phyloP scores from a whole-genome alignment of 306 rosid genomes.

The Nissolia schottii region DNA sequence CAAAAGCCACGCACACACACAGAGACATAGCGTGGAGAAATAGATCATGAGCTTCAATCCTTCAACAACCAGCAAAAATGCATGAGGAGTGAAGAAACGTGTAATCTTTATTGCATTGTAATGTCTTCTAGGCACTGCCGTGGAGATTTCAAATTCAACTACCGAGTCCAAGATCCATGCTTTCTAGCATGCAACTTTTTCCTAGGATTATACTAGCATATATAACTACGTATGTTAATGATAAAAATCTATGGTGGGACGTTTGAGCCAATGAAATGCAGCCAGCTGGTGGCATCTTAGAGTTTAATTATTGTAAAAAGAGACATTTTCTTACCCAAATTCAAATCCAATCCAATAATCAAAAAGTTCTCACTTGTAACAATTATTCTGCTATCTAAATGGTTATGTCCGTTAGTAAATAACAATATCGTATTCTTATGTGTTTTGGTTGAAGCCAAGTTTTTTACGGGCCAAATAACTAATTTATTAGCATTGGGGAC shows the following conservation, averaged over 20 bases:
- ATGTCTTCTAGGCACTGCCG: neutral
- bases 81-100: neutral
- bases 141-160: neutral
- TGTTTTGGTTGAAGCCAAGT: too few relatives aligned
- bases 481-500: too few relatives aligned
- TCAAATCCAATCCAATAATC: neutral
- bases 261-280: neutral
- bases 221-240: neutral
- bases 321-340: neutral
- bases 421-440: too few relatives aligned
- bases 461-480: too few relatives aligned
- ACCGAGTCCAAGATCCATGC: neutral
- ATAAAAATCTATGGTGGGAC: neutral
- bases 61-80: constrained; percentile 29
- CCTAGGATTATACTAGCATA: neutral
- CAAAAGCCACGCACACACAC: neutral
- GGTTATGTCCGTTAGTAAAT: neutral
- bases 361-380: neutral
- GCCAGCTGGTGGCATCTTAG: neutral
- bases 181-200: constrained; percentile 3
- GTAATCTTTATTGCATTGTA: constrained; percentile 9
- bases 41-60: constrained; percentile 33
- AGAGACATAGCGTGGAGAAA: constrained; percentile 37
- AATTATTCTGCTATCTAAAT: too few relatives aligned
- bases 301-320: neutral